Base-by-base conservation (phyloP, 495 filamentous ascomycete species). In the Penicillium roqueforti region DNA sequence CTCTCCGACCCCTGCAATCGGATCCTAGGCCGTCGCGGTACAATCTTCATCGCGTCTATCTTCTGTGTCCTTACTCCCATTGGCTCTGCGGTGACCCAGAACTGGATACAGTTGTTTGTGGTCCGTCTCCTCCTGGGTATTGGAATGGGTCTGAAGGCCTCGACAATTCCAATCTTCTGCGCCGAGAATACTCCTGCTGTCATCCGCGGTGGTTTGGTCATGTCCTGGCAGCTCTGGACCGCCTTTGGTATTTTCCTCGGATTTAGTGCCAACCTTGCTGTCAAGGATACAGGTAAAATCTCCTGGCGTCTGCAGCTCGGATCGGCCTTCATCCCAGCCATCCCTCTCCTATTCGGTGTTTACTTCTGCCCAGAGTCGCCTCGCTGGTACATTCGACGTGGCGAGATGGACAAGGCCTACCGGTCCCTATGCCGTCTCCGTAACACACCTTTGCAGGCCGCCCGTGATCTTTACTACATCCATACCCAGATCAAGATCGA, bases 311-410 rank as follows among this genome's bases (percentile, higher is more conserved):
- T 86, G 16, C 84, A 87, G 62, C 59, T 87, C 25, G 84, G 79
- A 4, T 84, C 83, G 20, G 81, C 83, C 6, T 87, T 87, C 63
- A 81, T 89, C 46, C 87, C 87, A n/a, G 83, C 87, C 9, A 59
- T 89, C 22, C 84, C 85, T 18, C 73, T 89, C 6, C 50, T 81
- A 9, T 41, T 83, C 47, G 80, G 83, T 29, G 81, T 88, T 51
- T 85, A 72, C 26, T 79, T 87, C 59, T 87, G 83, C 56, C 81
- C 80, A 4, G 86, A 89, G 63, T 88, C 84, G 5, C 85, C 87
- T 23, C 79, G 85, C 41, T 87, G 85, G 85, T 77, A 77, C 51
- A 82, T 88, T 58, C 83, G 83, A 58, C 81, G 85, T 46, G 73
- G 76, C 49, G 73, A 59, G 71, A 80, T 71, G 59, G 54, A 43